phyloP scores from a whole-genome alignment of 2,329 filamentous ascomycete species.

The Cucurbitaria berberidis region DNA sequence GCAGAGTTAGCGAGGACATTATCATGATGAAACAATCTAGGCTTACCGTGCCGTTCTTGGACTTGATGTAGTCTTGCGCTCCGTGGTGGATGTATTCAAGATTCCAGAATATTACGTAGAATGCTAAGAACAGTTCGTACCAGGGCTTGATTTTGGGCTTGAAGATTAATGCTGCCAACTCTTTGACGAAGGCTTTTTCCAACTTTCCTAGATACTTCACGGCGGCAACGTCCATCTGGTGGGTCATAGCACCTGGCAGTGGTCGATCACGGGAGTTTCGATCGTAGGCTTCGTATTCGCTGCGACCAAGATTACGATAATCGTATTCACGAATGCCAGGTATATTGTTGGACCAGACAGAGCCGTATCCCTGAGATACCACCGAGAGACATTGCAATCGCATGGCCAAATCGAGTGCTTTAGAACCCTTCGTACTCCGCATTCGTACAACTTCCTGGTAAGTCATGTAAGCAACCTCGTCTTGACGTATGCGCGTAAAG shows the following conservation, averaged over 20 bases:
- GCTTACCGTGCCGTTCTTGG: slow-evolving; percentile 46
- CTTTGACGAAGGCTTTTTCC: slow-evolving; percentile 39
- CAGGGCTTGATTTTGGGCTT: slow-evolving; percentile 44
- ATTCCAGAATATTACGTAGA: slow-evolving; percentile 47
- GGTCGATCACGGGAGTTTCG: slow-evolving; percentile 41
- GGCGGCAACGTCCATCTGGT: slow-evolving; percentile 47
- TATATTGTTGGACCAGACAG: slow-evolving; percentile 38
- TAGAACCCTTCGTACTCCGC: slow-evolving; percentile 25
- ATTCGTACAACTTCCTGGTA: slow-evolving; percentile 43
- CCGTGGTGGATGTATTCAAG: slow-evolving; percentile 45
- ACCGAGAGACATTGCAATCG: slow-evolving; percentile 44
- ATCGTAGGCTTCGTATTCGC: slow-evolving; percentile 45
- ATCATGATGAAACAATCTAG: neutral
- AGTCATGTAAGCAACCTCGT: slow-evolving; percentile 38
- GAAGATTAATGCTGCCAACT: slow-evolving; percentile 39
- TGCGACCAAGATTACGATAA: slow-evolving; percentile 36
- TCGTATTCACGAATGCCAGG: slow-evolving; percentile 43
- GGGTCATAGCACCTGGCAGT: slow-evolving; percentile 43
- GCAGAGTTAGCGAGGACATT: slow-evolving; percentile 15
- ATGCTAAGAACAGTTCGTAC: slow-evolving; percentile 46
- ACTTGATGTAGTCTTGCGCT: slow-evolving; percentile 42
- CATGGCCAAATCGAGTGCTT: slow-evolving; percentile 40
- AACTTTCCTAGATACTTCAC: slow-evolving; percentile 40
- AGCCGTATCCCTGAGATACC: slow-evolving; percentile 48
- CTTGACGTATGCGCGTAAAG: slow-evolving; percentile 34